Conservation (phyloP, 2,329 filamentous ascomycete genomes). For the Penicillium sp. region DNA sequence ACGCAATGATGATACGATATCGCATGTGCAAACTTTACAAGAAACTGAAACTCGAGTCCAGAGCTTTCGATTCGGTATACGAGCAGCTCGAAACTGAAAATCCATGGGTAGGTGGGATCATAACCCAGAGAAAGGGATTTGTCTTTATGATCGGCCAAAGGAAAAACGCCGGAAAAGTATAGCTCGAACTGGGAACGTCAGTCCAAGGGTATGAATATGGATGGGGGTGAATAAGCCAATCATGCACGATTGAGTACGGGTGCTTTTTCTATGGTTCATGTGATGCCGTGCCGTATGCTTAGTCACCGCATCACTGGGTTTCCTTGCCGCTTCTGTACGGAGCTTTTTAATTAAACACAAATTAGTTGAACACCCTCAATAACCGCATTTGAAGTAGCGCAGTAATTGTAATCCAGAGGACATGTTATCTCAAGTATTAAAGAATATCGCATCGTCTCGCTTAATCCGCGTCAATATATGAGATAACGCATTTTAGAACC, state of each 20-base stretch:
- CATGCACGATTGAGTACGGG: background rate
- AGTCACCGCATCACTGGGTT: no score
- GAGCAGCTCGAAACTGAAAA: background rate
- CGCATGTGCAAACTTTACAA: background rate
- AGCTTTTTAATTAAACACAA: no score
- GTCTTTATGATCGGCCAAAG: background rate
- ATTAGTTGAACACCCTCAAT: no score
- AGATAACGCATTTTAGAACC: no score
- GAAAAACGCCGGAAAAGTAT: background rate
- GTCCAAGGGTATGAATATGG: slow-evolving; percentile 22
- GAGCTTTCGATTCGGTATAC: background rate
- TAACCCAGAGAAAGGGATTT: no score
- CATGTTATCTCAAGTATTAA: no score
- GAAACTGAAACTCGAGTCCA: background rate
- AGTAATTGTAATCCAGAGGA: no score
- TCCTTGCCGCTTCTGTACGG: no score
- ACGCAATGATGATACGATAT: background rate
- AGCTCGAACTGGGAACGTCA: slow-evolving; percentile 15
- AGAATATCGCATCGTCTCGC: no score
- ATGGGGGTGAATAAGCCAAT: background rate
- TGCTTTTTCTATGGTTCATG: background rate
- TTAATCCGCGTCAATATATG: no score
- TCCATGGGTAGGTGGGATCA: background rate
- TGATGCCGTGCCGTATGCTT: no score
- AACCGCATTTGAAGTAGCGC: no score